Conservation (phyloP, 2,329 filamentous ascomycete genomes). For the Cordyceps sp. region DNA sequence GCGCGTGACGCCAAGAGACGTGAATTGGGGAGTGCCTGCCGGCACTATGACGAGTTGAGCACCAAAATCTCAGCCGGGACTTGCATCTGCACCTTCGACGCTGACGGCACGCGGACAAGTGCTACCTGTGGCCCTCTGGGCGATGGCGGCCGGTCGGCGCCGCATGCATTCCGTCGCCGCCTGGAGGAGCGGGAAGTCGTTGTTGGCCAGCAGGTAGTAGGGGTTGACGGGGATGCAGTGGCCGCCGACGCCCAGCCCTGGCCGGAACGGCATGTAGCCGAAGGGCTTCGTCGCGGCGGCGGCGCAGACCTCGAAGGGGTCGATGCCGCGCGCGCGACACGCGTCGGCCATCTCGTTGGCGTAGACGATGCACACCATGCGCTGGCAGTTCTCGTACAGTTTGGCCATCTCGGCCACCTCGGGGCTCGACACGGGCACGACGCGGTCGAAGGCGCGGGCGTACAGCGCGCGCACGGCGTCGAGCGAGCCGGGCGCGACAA, state of each 20-base stretch:
- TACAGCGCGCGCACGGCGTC: conserved; percentile 27
- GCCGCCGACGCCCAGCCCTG: conserved; percentile 33
- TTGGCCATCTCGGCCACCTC: conserved; percentile 43
- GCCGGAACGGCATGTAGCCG: conserved; percentile 30
- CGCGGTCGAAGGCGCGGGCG: conserved; percentile 24
- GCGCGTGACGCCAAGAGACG: too few relatives aligned
- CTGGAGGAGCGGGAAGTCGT: conserved; percentile 26
- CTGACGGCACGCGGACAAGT: conserved; percentile 2
- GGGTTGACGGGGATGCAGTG: conserved; percentile 41
- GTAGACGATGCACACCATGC: conserved; percentile 36
- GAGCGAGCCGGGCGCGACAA: conserved; percentile 21
- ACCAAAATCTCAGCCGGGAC: conserved; percentile 1
- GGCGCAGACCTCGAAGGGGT: conserved; percentile 31
- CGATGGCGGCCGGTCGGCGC: conserved; percentile 22
- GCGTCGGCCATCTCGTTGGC: conserved; percentile 41
- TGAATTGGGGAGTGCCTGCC: too few relatives aligned
- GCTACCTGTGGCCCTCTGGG: conserved; percentile 10
- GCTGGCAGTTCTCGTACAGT: conserved; percentile 40
- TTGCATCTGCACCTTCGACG: conserved; percentile 5
- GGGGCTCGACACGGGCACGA: conserved; percentile 30
- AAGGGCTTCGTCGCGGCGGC: conserved; percentile 35
- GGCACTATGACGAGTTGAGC: conserved; percentile 6
- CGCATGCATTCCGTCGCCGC: conserved; percentile 26
- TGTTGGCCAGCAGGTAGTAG: conserved; percentile 32
- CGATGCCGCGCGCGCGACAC: conserved; percentile 24